Evolutionary conservation across 2,329 filamentous ascomycete genomes (phyloP).

Genomic region (Magnaporthiopsis rhizophila): DNA sequence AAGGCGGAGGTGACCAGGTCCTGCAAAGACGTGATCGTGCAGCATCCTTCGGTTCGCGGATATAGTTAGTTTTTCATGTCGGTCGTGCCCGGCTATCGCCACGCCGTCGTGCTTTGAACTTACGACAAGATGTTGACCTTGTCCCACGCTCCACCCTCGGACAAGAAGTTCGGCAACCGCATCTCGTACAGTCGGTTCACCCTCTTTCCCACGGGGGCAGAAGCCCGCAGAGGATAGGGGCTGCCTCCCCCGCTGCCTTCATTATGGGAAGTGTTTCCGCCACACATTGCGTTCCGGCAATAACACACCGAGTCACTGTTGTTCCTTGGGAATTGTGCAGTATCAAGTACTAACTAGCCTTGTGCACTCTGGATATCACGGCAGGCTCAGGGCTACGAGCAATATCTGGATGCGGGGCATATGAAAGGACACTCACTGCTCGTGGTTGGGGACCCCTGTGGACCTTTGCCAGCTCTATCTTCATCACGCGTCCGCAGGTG

Average conservation of each 20-base stretch:
- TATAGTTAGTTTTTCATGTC: not conserved
- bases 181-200: conserved; percentile 16
- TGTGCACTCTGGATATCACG: not conserved
- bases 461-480: no score
- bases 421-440: no score
- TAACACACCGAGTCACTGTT: not conserved
- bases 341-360: not conserved
- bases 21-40: conserved; percentile 12
- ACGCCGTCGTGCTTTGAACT: conserved; percentile 8
- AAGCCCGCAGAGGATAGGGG: conserved; percentile 16
- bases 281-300: not conserved
- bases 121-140: conserved; percentile 19
- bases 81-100: conserved; percentile 2
- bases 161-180: conserved; percentile 17
- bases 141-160: conserved; percentile 15
- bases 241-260: not conserved
- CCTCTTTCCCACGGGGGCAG: conserved; percentile 16
- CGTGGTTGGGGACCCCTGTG: not conserved
- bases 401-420: not conserved
- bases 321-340: not conserved
- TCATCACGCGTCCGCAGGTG: conserved; percentile 1
- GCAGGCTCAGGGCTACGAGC: no score
- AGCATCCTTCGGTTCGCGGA: conserved; percentile 8
- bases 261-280: not conserved
- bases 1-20: conserved; percentile 11